Evolutionary conservation across 2,329 filamentous ascomycete genomes (phyloP).

Genomic region (Ceratocystis eucalypticola): DNA sequence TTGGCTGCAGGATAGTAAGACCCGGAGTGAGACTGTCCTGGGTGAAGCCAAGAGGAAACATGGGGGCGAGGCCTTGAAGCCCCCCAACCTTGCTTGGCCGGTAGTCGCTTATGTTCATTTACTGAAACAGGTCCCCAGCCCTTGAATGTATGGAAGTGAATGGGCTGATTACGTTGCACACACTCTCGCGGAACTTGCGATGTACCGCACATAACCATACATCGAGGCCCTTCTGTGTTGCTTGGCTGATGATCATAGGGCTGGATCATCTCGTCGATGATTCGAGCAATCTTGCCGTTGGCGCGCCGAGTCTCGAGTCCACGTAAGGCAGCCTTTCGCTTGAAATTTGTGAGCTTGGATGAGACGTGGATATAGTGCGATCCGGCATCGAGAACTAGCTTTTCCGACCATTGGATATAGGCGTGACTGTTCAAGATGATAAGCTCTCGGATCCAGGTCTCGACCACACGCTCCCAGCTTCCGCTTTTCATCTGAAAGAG

Average conservation of each 20-base stretch:
- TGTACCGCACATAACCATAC: slow-evolving; percentile 1
- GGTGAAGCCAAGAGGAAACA: not conserved
- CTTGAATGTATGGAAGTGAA: not conserved
- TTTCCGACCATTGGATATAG: not conserved
- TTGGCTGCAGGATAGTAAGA: not conserved
- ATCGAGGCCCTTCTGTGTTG: not conserved
- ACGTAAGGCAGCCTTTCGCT: not conserved
- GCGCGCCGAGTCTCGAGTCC: not conserved
- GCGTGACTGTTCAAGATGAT: not conserved
- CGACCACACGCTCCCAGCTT: slow-evolving; percentile 1
- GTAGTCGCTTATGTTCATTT: no score
- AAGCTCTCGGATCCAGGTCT: slow-evolving; percentile 5
- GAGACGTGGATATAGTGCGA: not conserved
- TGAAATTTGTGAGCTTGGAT: not conserved
- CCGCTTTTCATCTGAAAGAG: not conserved
- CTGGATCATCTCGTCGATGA: not conserved
- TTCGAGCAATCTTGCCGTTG: not conserved
- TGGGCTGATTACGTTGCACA: not conserved
- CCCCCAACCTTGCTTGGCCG: not conserved
- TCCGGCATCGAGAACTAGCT: not conserved
- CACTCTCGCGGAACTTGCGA: not conserved
- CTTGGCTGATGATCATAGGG: no score
- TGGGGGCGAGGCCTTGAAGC: no score
- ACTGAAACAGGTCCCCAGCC: not conserved
- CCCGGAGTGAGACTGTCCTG: not conserved